These are phyloP conservation scores for Auxenochlorella pyrenoidosa DNA, from an alignment of 139 green algal genomes.

Conservation along the genomic window DNA sequence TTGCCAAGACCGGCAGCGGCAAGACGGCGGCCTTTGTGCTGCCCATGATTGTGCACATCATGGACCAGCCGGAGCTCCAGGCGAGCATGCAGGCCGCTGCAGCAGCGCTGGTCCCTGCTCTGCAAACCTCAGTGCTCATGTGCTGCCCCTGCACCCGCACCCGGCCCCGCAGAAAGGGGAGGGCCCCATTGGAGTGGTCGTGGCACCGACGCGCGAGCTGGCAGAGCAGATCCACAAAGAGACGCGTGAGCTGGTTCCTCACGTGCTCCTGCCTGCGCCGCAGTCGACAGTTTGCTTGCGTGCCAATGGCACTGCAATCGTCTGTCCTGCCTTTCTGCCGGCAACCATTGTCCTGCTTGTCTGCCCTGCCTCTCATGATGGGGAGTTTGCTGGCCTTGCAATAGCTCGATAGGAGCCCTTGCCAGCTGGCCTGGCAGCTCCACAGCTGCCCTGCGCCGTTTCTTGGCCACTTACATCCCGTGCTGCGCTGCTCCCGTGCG, in stretches of 20 bases:
- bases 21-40: conserved; percentile 93
- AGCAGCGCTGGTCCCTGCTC: too few relatives aligned
- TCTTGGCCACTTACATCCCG: neutral
- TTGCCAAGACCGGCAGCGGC: conserved; percentile 89
- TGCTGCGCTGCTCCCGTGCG: neutral
- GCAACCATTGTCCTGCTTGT: neutral
- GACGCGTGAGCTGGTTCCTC: conserved; percentile 48
- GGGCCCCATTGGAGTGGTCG: conserved; percentile 89
- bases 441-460: too few relatives aligned
- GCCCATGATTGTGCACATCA: conserved; percentile 86
- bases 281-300: too few relatives aligned
- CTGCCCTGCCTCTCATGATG: neutral
- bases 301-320: too few relatives aligned
- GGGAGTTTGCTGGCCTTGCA: neutral
- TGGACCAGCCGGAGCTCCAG: conserved; percentile 75
- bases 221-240: conserved; percentile 94
- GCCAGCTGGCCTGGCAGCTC: too few relatives aligned
- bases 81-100: neutral
- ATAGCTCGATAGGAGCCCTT: too few relatives aligned
- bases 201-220: conserved; percentile 92
- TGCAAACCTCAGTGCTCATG: too few relatives aligned
- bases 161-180: conserved; percentile 59
- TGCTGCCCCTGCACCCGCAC: too few relatives aligned
- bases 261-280: too few relatives aligned
- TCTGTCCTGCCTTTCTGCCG: too few relatives aligned